These are phyloP conservation scores for Cladosporium sp. DNA, from an alignment of 2,329 filamentous ascomycete species.

Conservation along the genomic window DNA sequence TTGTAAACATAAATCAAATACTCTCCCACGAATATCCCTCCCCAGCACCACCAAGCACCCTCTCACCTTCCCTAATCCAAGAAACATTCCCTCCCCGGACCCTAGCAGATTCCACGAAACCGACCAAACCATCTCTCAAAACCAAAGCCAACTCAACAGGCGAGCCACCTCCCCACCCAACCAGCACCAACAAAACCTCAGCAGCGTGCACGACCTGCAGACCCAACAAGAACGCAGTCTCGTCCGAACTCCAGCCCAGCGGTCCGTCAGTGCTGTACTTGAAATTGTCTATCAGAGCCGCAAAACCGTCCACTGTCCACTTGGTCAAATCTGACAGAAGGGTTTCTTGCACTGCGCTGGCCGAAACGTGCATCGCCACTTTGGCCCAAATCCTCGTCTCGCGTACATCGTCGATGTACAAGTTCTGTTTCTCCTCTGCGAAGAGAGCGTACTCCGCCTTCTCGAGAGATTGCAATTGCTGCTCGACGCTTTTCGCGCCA, in stretches of 20 bases:
- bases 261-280: constrained; percentile 58
- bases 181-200: constrained; percentile 38
- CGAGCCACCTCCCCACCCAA: not conserved
- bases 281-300: constrained; percentile 41
- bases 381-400: constrained; percentile 70
- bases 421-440: constrained; percentile 85
- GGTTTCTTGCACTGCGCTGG: constrained; percentile 30
- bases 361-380: constrained; percentile 45
- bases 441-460: constrained; percentile 61
- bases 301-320: constrained; percentile 57
- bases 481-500: constrained; percentile 9
- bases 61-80: constrained; percentile 40
- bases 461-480: constrained; percentile 19
- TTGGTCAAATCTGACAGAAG: constrained; percentile 22
- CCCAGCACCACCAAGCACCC: constrained; percentile 28
- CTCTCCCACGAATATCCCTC: not conserved
- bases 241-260: constrained; percentile 70
- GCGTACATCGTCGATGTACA: constrained; percentile 81
- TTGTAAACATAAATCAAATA: not conserved
- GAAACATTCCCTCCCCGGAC: constrained; percentile 33
- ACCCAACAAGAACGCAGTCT: constrained; percentile 65
- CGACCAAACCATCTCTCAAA: not conserved
- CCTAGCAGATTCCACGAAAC: not conserved
- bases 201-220: constrained; percentile 45
- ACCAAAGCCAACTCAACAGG: not conserved